Evolutionary conservation across 768 basidiomycete species (phyloP), one percentile per base, ranked within the genome.

Genomic region (Leucogyrophana mollusca): DNA sequence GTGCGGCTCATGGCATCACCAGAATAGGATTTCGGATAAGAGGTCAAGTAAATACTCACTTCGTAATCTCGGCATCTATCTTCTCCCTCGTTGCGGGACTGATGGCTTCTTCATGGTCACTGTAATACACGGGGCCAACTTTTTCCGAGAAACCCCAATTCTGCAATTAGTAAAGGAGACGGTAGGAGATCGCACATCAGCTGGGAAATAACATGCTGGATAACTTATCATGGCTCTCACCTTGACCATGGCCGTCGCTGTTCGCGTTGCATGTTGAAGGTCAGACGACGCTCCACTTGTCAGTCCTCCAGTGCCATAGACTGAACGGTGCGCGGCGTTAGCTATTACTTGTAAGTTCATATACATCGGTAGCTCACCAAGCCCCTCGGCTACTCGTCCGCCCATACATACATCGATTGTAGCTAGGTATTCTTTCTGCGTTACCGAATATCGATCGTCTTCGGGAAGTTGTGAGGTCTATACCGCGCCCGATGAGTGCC

Each of bases 261-360:
- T 87, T 38, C 74, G 64, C 4, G 91, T 96, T 4, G 94, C 96
- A 35, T 76, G 73, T 52, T 72, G 72, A 43, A 99, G 80, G 66
- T 99, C 94, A 51, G 88, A 91, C 45, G 87, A 88, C 39, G 92
- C 93, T 17, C 95, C 95, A 53, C 90, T 94, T 14, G 93, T 91
- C 34, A 96, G 82, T 56, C 88, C 85, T 42, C 94, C 89, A 48
- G 78, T 65, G 4, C 94, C 94, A 60, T 91, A 95, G 49, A 95
- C 90, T 92, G 52, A 13, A 40, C 46, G 42, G n/a, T n/a, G n/a
- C n/a, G n/a, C n/a, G n/a, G n/a, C n/a, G n/a, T n/a, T n/a, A 42
- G 51, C 41, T 25, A 23, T 54, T n/a, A n/a, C n/a, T n/a, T n/a
- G n/a, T n/a, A n/a, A n/a, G n/a, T n/a, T n/a, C n/a, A 8, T 44